Base-by-base conservation (phyloP, 2,329 filamentous ascomycete species). In the Talaromyces sp. region DNA sequence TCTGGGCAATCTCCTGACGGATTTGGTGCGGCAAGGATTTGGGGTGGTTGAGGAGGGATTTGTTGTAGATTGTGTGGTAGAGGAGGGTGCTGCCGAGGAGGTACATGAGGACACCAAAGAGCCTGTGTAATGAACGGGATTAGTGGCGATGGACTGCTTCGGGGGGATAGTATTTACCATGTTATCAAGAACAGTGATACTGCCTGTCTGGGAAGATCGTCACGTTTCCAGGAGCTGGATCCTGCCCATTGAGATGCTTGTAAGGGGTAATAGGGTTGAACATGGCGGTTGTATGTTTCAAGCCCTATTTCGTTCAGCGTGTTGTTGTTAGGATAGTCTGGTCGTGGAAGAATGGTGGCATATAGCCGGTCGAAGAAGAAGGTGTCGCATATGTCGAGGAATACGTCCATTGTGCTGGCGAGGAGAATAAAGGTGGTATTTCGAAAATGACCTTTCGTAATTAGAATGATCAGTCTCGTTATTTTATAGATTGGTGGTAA, bases 1-100 rank as follows among this genome's bases (percentile, higher is more conserved):
- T 86, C 79, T 92, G 90, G 69, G 82, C 81, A 71, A 96, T 94
- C 77, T 96, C 92, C 68, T 90, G 85, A 67, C 83, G 82, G 70
- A 95, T 88, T 77, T 95, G 92, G 79, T 94, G 91, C 80, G 92
- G 93, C 73, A 95, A 87, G 78, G 91, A 95, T 74, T 92, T 92
- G 37, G 92, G 91, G 77, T 96, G 91, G 67, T 90, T 81, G 78
- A 92, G 86, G 52, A 89, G 92, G 54, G 86, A 84, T 78, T 95
- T 92, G 80, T 95, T 91, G 79, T 94, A 95, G 75, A 95, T 84
- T 79, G 93, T 87, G 73, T 87, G 70, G 79, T 93, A 96, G 41
- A 91, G 94, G 41, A 93, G 13, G 5, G 65, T 62, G 41, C 62
- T 69, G 61, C 37, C 35, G 17, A 43, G 27, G 15, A 33, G 2